Evolutionary conservation across 176 grass and related monocot genomes (phyloP), one percentile per base, ranked within the genome.

Genomic region (Ensete ventricosum): DNA sequence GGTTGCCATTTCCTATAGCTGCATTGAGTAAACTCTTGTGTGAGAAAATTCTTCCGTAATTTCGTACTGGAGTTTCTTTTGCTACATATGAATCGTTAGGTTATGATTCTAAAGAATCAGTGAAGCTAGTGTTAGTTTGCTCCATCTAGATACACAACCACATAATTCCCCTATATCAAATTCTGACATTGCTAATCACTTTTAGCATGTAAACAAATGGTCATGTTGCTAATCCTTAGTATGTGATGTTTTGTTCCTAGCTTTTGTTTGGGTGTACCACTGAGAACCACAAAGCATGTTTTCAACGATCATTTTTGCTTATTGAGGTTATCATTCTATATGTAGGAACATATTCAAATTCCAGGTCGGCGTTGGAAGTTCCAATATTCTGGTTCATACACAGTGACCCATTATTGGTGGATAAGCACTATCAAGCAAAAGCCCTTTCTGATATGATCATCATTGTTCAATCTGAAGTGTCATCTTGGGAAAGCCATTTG

Each of bases 371-470:
- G 19, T 78, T 98, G 59, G 94, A 98, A 83, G 63, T 98, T 76
- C 94, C 94, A 66, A 84, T 98, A 89, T 93, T 98, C 78, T 93
- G 94, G 94, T 98, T 98, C 83, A 84, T 98, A 82, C 88, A 93
- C 75, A 84, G 65, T 77, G 94, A 98, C 54, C 84, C 85, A 21
- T 59, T 98, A 81, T 81, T 93, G 80, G 49, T 98, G 78, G 94
- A 93, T 78, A 98, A 91, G 81, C 90, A 98, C 82, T 93, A 98
- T 77, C 94, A 98, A 74, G 85, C 94, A 48, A 98, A 93, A 57
- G 84, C 94, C 79, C 88, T 98, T 66, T 79, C 84, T 54, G 89
- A 93, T 80, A 93, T 98, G 90, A 88, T 98, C 53, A 75, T 98
- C 43, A 90, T 93, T 80, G 94, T 98, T 77, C 94, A 98, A 66